Evolutionary conservation across 2,329 filamentous ascomycete species (phyloP).

Genomic region (Plectosphaerella plurivora): DNA sequence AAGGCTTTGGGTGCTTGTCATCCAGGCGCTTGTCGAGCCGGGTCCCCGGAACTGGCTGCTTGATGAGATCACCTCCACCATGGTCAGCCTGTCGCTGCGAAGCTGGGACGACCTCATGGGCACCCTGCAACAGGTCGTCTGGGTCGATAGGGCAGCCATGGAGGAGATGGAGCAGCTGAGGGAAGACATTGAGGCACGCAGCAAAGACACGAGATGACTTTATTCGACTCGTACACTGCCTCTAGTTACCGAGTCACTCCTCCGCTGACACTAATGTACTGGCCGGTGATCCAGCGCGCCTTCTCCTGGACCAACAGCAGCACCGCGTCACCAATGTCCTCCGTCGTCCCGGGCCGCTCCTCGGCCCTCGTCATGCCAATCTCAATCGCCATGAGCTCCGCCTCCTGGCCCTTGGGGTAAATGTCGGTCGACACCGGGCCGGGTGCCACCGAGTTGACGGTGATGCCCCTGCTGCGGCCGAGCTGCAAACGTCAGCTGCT

Average conservation of each 20-base stretch:
- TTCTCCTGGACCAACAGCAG: conserved; percentile 21
- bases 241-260: conserved; percentile 10
- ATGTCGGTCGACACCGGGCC: conserved; percentile 50
- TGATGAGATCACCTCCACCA: conserved; percentile 2
- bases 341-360: conserved; percentile 17
- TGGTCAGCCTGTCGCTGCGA: neutral
- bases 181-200: neutral
- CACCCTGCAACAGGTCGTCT: conserved; percentile 5
- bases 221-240: neutral
- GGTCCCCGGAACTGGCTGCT: conserved; percentile 7
- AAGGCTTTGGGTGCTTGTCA: conserved; percentile 11
- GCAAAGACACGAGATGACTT: neutral
- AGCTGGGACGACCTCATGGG: conserved; percentile 8
- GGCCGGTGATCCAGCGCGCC: conserved; percentile 38
- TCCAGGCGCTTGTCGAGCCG: conserved; percentile 7
- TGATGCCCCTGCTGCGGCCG: conserved; percentile 27
- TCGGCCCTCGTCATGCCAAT: conserved; percentile 21
- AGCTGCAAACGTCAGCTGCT: neutral
- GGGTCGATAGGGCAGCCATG: conserved; percentile 8
- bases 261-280: conserved; percentile 32
- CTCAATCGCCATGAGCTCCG: conserved; percentile 15
- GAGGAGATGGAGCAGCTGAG: conserved; percentile 9
- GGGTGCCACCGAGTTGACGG: conserved; percentile 34
- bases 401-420: conserved; percentile 35
- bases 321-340: conserved; percentile 38